phyloP scores from a whole-genome alignment of 1,284 basidiomycete species.

The Rhodotorula sp. region DNA sequence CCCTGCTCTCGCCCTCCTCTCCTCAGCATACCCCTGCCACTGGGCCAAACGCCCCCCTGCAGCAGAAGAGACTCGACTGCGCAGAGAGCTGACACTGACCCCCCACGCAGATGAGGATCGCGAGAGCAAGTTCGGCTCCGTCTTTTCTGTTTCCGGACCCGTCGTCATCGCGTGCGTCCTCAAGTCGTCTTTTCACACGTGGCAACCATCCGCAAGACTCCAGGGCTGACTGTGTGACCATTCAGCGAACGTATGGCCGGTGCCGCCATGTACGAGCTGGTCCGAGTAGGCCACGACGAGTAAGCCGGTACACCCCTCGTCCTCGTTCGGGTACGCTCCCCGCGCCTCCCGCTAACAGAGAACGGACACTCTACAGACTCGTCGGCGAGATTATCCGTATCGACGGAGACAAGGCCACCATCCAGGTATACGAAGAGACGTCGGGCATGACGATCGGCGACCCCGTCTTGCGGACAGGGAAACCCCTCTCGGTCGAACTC shows the following conservation, averaged over 20 bases:
- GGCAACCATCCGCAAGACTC: not conserved
- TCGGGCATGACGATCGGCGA: slow-evolving; percentile 86
- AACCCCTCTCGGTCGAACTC: slow-evolving; percentile 94
- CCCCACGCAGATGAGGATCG: slow-evolving; percentile 68
- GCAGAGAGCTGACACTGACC: too few relatives aligned
- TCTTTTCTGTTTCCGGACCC: slow-evolving; percentile 91
- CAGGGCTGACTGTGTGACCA: not conserved
- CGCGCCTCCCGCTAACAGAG: not conserved
- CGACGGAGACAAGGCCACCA: slow-evolving; percentile 93
- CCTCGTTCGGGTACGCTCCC: not conserved
- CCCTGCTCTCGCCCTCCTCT: not conserved
- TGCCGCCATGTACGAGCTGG: slow-evolving; percentile 94
- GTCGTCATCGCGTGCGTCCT: slow-evolving; percentile 75
- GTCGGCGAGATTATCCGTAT: slow-evolving; percentile 90
- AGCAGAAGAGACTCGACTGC: too few relatives aligned
- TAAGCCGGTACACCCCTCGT: slow-evolving; percentile 7
- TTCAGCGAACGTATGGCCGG: slow-evolving; percentile 82
- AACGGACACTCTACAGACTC: slow-evolving; percentile 28
- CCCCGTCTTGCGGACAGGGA: slow-evolving; percentile 94
- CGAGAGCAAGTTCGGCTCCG: slow-evolving; percentile 83
- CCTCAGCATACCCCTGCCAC: not conserved
- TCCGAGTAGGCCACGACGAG: slow-evolving; percentile 88
- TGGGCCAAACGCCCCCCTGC: too few relatives aligned
- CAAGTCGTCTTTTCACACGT: not conserved
- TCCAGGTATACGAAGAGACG: slow-evolving; percentile 99